Conservation (phyloP, 179 eudicot species). For the Gypsophila paniculata region DNA sequence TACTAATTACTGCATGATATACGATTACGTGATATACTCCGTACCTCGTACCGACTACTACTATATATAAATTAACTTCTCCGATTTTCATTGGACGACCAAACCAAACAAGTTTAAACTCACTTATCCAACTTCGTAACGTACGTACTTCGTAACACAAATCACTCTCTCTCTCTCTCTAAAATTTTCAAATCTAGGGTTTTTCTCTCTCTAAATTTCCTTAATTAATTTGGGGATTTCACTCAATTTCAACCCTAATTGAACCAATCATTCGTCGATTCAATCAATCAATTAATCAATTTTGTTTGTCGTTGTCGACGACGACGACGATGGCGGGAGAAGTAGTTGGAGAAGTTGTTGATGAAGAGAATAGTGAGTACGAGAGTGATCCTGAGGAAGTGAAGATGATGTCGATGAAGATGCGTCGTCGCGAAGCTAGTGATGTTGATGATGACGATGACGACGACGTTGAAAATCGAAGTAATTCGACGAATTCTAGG, state of each 20-base stretch:
- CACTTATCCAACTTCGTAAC: too few species aligned
- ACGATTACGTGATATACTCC: too few species aligned
- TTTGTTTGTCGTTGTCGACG: neutral
- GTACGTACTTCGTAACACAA: too few species aligned
- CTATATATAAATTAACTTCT: too few species aligned
- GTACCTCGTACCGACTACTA: too few species aligned
- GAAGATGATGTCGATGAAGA: constrained; percentile 47
- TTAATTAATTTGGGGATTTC: too few species aligned
- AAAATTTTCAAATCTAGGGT: constrained; percentile 22
- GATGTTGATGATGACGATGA: constrained; percentile 53
- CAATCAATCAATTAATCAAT: neutral
- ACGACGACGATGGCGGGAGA: constrained; percentile 19
- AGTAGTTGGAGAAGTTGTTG: constrained; percentile 14
- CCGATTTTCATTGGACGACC: too few species aligned
- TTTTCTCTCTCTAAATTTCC: neutral
- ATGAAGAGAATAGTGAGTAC: constrained; percentile 52
- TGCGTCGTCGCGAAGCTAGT: constrained; percentile 75
- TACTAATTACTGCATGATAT: too few species aligned
- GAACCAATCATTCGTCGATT: neutral
- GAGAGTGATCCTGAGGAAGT: constrained; percentile 95
- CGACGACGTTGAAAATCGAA: neutral
- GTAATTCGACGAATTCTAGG: constrained; percentile 1
- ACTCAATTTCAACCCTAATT: constrained; percentile 4
- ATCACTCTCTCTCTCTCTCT: neutral
- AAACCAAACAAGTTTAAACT: too few species aligned